phyloP scores from a whole-genome alignment of 306 rosid genomes.

The Gleditsia sinensis region DNA sequence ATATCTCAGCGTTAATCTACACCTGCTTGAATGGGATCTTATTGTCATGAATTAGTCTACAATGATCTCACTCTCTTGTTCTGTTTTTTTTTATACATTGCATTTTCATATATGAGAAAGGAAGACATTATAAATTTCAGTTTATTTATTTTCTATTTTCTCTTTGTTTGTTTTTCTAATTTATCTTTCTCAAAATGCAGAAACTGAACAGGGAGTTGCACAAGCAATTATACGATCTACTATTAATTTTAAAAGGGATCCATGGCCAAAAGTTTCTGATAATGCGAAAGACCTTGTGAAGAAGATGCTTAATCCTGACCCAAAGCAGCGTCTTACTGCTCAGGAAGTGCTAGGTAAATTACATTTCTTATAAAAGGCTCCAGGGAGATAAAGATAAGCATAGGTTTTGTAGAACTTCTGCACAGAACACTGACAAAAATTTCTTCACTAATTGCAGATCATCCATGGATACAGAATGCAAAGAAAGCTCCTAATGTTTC shows the following conservation, averaged over 20 bases:
- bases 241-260: conserved; percentile 88
- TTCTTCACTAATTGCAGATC: conserved; percentile 63
- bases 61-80: not conserved
- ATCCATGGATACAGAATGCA: conserved; percentile 90
- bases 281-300: conserved; percentile 95
- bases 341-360: conserved; percentile 83
- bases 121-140: not conserved
- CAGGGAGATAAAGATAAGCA: conserved; percentile 1
- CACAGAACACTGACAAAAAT: not conserved
- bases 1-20: too few relatives aligned
- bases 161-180: conserved; percentile 17
- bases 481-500: conserved; percentile 95
- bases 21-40: not conserved
- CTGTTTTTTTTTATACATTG: not conserved
- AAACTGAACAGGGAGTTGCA: conserved; percentile 99
- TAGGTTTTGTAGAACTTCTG: not conserved
- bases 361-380: conserved; percentile 24
- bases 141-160: not conserved
- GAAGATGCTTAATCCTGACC: conserved; percentile 97
- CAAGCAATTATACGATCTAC: conserved; percentile 92
- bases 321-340: conserved; percentile 76
- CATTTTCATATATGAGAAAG: not conserved
- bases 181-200: conserved; percentile 50
- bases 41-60: not conserved
- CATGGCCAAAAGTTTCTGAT: conserved; percentile 98